A percentile compares a stretch with the other conserved stretches of the same genome.
Conservation (phyloP, 2,329 filamentous ascomycete species). For the Colletotrichum neosansevieriae region DNA sequence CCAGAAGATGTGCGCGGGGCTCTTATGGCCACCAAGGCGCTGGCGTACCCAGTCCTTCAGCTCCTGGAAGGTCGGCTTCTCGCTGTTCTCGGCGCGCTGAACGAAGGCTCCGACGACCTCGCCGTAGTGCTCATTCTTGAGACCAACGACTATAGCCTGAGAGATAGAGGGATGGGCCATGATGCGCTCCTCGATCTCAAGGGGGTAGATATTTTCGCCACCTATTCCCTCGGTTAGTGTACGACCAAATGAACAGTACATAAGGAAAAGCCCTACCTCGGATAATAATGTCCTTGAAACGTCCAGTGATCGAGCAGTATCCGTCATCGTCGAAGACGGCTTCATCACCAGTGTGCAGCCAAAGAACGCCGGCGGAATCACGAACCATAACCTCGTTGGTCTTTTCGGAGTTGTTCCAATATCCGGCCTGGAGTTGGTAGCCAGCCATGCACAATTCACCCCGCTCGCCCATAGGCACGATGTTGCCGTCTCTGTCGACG, state of each 20-base stretch:
- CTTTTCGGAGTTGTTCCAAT: constrained; percentile 79
- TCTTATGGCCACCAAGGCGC: constrained; percentile 74
- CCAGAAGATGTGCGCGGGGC: constrained; percentile 81
- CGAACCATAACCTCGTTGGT: constrained; percentile 71
- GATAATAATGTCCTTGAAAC: constrained; percentile 86
- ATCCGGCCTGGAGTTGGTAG: constrained; percentile 78
- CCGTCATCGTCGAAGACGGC: constrained; percentile 76
- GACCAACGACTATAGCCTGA: constrained; percentile 76
- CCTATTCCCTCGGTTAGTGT: constrained; percentile 55
- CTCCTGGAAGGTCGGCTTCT: constrained; percentile 62
- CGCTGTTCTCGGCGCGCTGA: constrained; percentile 50
- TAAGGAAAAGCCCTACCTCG: constrained; percentile 59
- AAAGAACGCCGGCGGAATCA: constrained; percentile 66
- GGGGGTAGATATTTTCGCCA: constrained; percentile 79
- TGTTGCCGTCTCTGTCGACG: constrained; percentile 73
- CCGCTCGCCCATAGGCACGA: constrained; percentile 74
- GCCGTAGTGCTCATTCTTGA: constrained; percentile 78
- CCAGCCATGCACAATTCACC: constrained; percentile 84
- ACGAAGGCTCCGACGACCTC: constrained; percentile 79
- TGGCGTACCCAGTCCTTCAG: constrained; percentile 73
- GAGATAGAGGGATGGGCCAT: constrained; percentile 71
- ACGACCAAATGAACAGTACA: background rate
- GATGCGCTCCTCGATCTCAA: constrained; percentile 82
- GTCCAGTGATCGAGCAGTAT: constrained; percentile 79
- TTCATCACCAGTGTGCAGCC: constrained; percentile 77